Conservation (phyloP, 1,284 basidiomycete genomes). For the Malassezia nana region DNA sequence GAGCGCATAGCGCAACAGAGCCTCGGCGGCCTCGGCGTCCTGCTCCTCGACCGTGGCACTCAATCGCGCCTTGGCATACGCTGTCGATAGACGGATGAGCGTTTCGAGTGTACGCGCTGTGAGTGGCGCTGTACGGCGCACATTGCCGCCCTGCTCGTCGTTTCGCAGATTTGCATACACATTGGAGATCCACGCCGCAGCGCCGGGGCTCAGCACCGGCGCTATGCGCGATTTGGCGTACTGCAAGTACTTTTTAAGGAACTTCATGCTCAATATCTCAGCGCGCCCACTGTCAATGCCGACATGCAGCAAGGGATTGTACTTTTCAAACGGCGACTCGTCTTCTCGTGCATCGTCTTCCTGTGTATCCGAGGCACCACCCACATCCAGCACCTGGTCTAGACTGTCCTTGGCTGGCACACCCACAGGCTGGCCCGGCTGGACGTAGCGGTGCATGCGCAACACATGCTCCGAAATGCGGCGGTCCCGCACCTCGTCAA, state of each 20-base stretch:
- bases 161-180: constrained; percentile 87
- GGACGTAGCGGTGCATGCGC: constrained; percentile 91
- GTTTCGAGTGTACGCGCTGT: constrained; percentile 98
- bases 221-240: constrained; percentile 70
- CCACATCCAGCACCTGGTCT: constrained; percentile 51
- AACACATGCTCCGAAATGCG: constrained; percentile 95
- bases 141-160: constrained; percentile 79
- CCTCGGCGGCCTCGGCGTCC: constrained; percentile 84
- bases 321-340: constrained; percentile 64
- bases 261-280: constrained; percentile 82
- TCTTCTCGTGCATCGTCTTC: constrained; percentile 16
- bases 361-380: constrained; percentile 20
- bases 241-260: constrained; percentile 98
- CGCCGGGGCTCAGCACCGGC: constrained; percentile 79
- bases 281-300: constrained; percentile 56
- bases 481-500: constrained; percentile 86
- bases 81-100: constrained; percentile 91
- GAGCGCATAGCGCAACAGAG: constrained; percentile 89
- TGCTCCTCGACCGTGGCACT: constrained; percentile 71
- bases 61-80: constrained; percentile 89
- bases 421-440: constrained; percentile 84
- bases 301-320: constrained; percentile 85
- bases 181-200: constrained; percentile 85
- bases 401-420: constrained; percentile 75
- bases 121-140: constrained; percentile 90